Evolutionary conservation across 495 filamentous ascomycete species (phyloP), one percentile per base, ranked within the genome.

Genomic region (Penicillium malachiteum): DNA sequence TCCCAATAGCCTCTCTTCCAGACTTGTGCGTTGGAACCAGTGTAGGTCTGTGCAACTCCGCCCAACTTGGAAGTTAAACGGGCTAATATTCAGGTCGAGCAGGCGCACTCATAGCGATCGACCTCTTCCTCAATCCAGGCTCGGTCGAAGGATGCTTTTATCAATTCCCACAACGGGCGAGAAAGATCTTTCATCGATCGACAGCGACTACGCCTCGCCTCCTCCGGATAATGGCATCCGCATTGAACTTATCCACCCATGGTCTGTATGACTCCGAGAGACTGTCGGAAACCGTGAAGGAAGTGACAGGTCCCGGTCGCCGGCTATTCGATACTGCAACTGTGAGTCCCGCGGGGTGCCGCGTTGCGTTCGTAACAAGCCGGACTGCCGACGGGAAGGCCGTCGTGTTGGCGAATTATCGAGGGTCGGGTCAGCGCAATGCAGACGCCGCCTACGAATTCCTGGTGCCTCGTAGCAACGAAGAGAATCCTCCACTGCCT

Each of bases 11-110:
- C 12, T 33, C 67, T 0, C 75, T 82, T 46, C 78, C 80, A 50
- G 81, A 84, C 60, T 60, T 84, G 7, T 80, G 79, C 10, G 71
- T 76, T 0, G 80, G 81, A 2, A 83, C 80, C 9, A 70, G 70
- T 54, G 60, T 63, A 70, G 81, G 79, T 82, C 67, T 44, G 72
- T 58, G 0, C 12, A 14, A 5, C 39, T 26, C 7, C n/a, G n/a
- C n/a, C n/a, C n/a, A n/a, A n/a, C n/a, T n/a, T n/a, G n/a, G n/a
- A n/a, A n/a, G n/a, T n/a, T n/a, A n/a, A n/a, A n/a, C n/a, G n/a
- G n/a, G n/a, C n/a, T n/a, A n/a, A n/a, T n/a, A n/a, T n/a, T n/a
- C n/a, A n/a, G n/a, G n/a, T n/a, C n/a, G n/a, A n/a, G n/a, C n/a
- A n/a, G n/a, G n/a, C n/a, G n/a, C n/a, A n/a, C n/a, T n/a, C n/a